Base-by-base conservation (phyloP, 2,329 filamentous ascomycete species). In the Monosporascus sp. region DNA sequence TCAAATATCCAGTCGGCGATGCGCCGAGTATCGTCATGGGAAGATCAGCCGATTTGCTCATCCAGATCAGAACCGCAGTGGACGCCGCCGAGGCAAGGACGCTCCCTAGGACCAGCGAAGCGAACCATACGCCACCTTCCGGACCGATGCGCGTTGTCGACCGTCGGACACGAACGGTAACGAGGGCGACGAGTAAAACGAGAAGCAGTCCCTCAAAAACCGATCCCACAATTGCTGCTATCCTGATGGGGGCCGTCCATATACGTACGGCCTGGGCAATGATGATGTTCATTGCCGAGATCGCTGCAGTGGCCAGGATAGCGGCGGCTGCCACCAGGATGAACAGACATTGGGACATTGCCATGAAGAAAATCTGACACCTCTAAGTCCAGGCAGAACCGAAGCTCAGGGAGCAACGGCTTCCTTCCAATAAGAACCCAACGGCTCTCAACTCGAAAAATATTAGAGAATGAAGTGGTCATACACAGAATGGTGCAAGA, bases 51-150 rank as follows among this genome's bases (percentile, higher is more conserved):
- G 62, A 63, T 49, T 68, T 72, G 59, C 68, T 65, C 49, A 77
- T 66, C 53, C 67, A 68, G 24, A 75, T 69, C 50, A 82, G 64
- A 47, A 73, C 58, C 43, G 56, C 61, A 48, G 77, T 68, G 18
- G 78, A 79, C 5, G 76, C 63, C 3, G 70, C 71, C 20, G 77
- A 71, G 8, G 78, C 76, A 26, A 77, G 52, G 9, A 79, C 59
- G 41, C 75, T 78, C 7, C 72, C 58, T 11, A 68, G 64, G 50
- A 68, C 49, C 43, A 58, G 58, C 17, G 54, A 51, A 18, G 60
- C 61, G 47, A 77, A 73, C 68, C 69, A 70, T 20, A 72, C 45
- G 22, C 64, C 65, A 46, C 62, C 68, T 44, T 64, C 53, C 14
- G 59, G 65, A 38, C 56, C 64, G 18, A 55, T 56, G 5, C 52